phyloP scores from a whole-genome alignment of 2,329 filamentous ascomycete genomes.

The Pseudogymnoascus sp. region DNA sequence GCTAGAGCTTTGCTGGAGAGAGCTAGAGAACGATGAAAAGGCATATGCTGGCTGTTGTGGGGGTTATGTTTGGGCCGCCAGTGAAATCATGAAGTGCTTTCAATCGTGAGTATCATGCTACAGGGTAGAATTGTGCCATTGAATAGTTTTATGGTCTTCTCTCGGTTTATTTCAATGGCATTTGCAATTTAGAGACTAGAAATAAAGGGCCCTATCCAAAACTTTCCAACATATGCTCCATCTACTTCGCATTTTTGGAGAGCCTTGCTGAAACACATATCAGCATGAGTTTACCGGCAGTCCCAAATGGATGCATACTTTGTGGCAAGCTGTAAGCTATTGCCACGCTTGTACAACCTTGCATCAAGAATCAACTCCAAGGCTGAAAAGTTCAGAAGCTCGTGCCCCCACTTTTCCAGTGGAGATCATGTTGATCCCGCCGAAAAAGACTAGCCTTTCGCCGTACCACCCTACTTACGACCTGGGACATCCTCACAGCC shows the following conservation, averaged over 20 bases:
- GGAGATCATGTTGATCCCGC: not conserved
- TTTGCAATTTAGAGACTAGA: conserved; percentile 1
- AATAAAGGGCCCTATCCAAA: not conserved
- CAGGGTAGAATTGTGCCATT: not conserved
- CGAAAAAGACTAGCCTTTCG: not conserved
- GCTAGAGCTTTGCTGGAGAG: conserved; percentile 15
- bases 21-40: conserved; percentile 12
- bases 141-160: not conserved
- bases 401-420: not conserved
- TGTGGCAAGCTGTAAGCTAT: not conserved
- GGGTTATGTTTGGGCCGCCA: conserved; percentile 14
- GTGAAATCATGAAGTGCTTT: conserved; percentile 17
- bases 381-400: not conserved
- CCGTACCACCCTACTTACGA: not conserved
- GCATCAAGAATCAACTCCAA: not conserved
- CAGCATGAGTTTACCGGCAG: not conserved
- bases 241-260: not conserved
- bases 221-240: not conserved
- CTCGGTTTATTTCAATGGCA: not conserved
- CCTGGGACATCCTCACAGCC: not conserved
- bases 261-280: not conserved
- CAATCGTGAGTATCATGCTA: conserved; percentile 1
- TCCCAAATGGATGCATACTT: not conserved
- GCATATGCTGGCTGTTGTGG: conserved; percentile 14
- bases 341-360: not conserved